Base-by-base conservation (phyloP, 257 asterid genomes). In the Penstemon davidsonii region DNA sequence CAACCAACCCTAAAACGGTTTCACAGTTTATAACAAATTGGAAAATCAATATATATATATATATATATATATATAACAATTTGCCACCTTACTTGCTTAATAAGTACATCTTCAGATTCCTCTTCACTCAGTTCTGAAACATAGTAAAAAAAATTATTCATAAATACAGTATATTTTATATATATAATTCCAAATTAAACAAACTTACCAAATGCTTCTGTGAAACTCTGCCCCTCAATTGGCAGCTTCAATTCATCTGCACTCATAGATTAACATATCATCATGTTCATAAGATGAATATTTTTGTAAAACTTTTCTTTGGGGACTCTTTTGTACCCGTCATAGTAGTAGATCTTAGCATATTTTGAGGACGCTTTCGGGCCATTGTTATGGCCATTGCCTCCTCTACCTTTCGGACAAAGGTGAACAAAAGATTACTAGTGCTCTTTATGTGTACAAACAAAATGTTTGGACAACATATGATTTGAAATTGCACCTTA, bases 351-450 rank as follows among this genome's bases (percentile, higher is more conserved):
- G 82, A 76, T 83, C 66, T 91, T 47, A 81, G 11, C 38, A 76
- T 64, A 73, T 56, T 63, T 47, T 87, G 86, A 50, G 91, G 86
- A 57, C 97, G 88, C 61, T 79, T 80, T 68, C 75, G 94, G 69
- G 97, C 96, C 91, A 94, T 78, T 74, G 99, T 75, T 72, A 93
- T 70, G 12, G 94, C 94, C 72, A 87, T 51, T 51, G 96, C 90
- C 79, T 85, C 98, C 81, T 89, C 98, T 37, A 89, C 91, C 96
- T 88, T 83, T 15, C 64, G 54, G 63, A 74, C 11, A 54, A 75
- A 65, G 4, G 33, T 36, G 42, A 49, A 69, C 5, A 51, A 19
- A 69, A 56, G 43, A 55, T 63, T 25, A 54, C 1, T 25, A 25
- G 33, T 15, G 18, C 18, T 15, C 18, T 15, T 15, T 15, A 15